Evolutionary conservation across 768 basidiomycete species (phyloP).

Genomic region (Boletellus emodensis): DNA sequence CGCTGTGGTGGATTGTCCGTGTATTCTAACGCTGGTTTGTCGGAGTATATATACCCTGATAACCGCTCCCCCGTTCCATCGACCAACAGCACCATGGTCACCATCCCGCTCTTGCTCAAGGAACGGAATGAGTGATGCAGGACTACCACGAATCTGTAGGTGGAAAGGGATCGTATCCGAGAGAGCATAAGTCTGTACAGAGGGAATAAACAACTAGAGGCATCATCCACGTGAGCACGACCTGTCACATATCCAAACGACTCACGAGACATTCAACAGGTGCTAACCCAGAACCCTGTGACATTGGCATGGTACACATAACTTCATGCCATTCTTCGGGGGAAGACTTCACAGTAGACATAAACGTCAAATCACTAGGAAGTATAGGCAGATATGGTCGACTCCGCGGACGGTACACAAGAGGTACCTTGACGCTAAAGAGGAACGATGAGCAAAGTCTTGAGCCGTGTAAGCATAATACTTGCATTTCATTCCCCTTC

Average conservation of each 20-base stretch:
- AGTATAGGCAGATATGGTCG: conserved; percentile 55
- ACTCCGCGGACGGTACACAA: conserved; percentile 51
- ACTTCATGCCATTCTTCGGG: conserved; percentile 68
- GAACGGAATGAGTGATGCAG: conserved; percentile 45
- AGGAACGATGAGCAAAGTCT: not conserved
- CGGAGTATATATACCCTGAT: conserved; percentile 54
- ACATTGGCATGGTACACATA: conserved; percentile 40
- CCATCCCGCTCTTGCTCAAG: conserved; percentile 24
- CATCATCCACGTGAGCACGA: not conserved
- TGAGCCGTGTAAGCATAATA: not conserved
- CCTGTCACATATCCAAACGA: conserved; percentile 2
- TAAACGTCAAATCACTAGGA: conserved; percentile 41
- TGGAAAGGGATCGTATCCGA: conserved; percentile 61
- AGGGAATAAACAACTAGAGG: conserved; percentile 56
- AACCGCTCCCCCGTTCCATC: conserved; percentile 13
- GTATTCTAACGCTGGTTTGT: conserved; percentile 39
- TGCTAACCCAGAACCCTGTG: conserved; percentile 30
- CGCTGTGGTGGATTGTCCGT: conserved; percentile 9
- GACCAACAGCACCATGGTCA: not conserved
- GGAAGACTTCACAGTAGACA: conserved; percentile 53
- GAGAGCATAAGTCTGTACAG: conserved; percentile 49
- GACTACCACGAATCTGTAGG: conserved; percentile 51
- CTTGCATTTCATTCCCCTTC: conserved; percentile 45
- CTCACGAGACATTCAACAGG: conserved; percentile 52
- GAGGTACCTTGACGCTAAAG: conserved; percentile 44